These are phyloP conservation scores for Grammothele lineata DNA, from an alignment of 768 basidiomycete genomes.

Conservation along the genomic window DNA sequence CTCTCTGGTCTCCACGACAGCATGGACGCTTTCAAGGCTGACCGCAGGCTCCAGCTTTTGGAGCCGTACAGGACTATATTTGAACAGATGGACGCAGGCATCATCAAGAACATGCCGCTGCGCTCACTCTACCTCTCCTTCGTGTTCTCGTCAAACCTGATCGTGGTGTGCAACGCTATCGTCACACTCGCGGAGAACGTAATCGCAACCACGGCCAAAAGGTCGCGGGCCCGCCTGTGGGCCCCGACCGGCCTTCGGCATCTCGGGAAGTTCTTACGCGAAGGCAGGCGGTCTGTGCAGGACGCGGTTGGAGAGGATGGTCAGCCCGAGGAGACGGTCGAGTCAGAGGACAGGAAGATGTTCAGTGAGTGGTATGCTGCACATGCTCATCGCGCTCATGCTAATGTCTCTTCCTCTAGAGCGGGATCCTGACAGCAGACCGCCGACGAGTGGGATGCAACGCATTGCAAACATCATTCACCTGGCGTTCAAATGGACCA, in stretches of 20 bases:
- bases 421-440: constrained; percentile 44
- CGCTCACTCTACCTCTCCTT: constrained; percentile 46
- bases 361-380: constrained; percentile 18
- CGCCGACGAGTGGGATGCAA: constrained; percentile 41
- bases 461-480: constrained; percentile 33
- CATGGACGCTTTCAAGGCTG: constrained; percentile 29
- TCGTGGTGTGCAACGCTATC: constrained; percentile 34
- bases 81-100: constrained; percentile 20
- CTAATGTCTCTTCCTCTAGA: constrained; percentile 25
- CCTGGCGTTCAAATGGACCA: constrained; percentile 34
- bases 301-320: constrained; percentile 24
- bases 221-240: constrained; percentile 41
- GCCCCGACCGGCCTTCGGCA: constrained; percentile 42
- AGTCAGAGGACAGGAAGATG: constrained; percentile 23
- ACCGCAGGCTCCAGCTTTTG: constrained; percentile 33
- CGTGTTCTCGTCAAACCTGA: constrained; percentile 44
- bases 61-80: constrained; percentile 41
- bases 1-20: constrained; percentile 13
- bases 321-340: constrained; percentile 26
- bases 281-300: constrained; percentile 15
- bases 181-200: constrained; percentile 34
- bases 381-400: background rate
- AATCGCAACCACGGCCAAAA: constrained; percentile 33
- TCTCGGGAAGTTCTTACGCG: constrained; percentile 25
- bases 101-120: constrained; percentile 23